Percentiles rank a stretch among this genome's conserved stretches.
Conservation (phyloP, 2,329 filamentous ascomycete species). For the Ilyonectria robusta region DNA sequence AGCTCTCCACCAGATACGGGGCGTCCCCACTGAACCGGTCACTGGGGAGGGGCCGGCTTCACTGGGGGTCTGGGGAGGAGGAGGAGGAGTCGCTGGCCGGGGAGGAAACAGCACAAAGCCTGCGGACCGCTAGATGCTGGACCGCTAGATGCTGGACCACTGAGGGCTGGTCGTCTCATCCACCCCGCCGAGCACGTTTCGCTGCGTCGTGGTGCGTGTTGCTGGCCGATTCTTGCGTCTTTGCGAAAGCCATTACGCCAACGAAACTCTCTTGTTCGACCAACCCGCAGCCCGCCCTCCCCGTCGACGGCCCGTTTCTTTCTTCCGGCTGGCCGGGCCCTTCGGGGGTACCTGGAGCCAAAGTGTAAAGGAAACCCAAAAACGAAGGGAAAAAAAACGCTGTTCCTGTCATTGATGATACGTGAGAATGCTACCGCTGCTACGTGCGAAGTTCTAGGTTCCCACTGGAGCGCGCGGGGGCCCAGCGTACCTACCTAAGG, state of each 20-base stretch:
- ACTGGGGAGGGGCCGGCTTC: conserved; percentile 14
- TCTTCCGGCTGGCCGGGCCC: conserved; percentile 19
- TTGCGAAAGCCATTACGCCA: conserved; percentile 43
- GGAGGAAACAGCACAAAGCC: neutral
- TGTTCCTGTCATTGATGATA: neutral
- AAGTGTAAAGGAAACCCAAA: no score
- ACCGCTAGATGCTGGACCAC: neutral
- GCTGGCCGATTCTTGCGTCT: conserved; percentile 37
- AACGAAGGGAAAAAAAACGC: no score
- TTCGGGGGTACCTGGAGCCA: neutral
- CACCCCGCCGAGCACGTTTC: conserved; percentile 48
- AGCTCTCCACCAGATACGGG: conserved; percentile 25
- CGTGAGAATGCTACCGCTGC: neutral
- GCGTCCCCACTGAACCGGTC: conserved; percentile 8
- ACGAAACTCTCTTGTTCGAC: conserved; percentile 26
- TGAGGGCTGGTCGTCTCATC: conserved; percentile 37
- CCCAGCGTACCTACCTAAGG: no score
- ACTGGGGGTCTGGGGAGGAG: conserved; percentile 16
- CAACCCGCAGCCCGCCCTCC: conserved; percentile 14
- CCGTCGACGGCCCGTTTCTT: conserved; percentile 21
- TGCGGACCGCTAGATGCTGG: neutral
- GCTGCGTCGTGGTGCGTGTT: conserved; percentile 35
- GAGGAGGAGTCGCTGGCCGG: neutral
- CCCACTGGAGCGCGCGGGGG: neutral
- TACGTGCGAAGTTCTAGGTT: neutral